A percentile compares a stretch with the other conserved stretches of the same genome.
Conservation (phyloP, 108 stramenopile genomes). For the Asterionellopsis glacialis region DNA sequence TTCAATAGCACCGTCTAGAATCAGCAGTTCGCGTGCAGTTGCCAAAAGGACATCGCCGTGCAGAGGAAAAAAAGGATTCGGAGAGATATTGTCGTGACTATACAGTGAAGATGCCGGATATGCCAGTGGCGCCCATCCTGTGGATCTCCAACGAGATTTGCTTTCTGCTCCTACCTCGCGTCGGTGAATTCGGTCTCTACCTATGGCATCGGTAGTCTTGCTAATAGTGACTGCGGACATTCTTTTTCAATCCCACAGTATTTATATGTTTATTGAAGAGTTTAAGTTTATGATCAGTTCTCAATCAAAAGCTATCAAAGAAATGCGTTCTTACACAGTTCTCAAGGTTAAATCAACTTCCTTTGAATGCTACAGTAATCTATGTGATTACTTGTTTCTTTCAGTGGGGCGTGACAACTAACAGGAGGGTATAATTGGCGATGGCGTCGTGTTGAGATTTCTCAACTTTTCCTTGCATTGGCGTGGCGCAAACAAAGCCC, state of each 20-base stretch:
- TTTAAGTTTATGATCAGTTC: not conserved
- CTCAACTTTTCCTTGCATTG: too few relatives aligned
- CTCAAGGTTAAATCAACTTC: too few relatives aligned
- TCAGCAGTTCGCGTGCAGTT: constrained; percentile 33
- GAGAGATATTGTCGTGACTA: not conserved
- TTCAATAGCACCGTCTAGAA: constrained; percentile 38
- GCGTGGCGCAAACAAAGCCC: too few relatives aligned
- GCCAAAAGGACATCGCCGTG: constrained; percentile 38
- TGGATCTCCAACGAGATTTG: constrained; percentile 2
- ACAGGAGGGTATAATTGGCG: too few relatives aligned
- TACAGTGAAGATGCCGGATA: constrained; percentile 5
- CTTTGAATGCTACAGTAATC: too few relatives aligned
- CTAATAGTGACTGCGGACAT: not conserved
- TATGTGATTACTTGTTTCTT: too few relatives aligned
- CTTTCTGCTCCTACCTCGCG: too few relatives aligned
- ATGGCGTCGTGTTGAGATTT: too few relatives aligned
- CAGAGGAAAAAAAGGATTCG: constrained; percentile 43
- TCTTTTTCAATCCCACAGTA: not conserved
- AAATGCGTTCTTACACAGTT: too few relatives aligned
- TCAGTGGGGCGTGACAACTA: too few relatives aligned
- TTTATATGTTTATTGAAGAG: not conserved
- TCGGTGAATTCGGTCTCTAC: not conserved
- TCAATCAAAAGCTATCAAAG: too few relatives aligned
- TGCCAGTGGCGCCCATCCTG: constrained; percentile 7
- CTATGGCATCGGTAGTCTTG: not conserved